These are phyloP conservation scores for Teratosphaeria pseudoeucalypti DNA, from an alignment of 2,329 filamentous ascomycete species.

Conservation along the genomic window DNA sequence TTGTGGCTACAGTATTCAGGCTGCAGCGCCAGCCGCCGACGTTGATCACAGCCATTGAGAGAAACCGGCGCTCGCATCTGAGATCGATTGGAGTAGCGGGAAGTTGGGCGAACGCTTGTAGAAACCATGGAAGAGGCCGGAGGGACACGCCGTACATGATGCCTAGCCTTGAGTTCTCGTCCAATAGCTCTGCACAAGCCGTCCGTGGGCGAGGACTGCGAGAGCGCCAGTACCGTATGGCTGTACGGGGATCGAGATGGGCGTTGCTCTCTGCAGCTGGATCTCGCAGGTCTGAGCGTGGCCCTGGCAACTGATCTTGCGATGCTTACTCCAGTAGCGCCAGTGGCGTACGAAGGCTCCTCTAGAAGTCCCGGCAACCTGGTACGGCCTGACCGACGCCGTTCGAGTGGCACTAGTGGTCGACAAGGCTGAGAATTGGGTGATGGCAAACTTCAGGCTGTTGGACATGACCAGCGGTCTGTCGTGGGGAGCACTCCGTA, in stretches of 20 bases:
- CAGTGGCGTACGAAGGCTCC: neutral
- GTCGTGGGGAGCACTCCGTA: neutral
- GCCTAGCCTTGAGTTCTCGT: too few species aligned
- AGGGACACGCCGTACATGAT: too few species aligned
- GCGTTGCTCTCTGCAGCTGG: neutral
- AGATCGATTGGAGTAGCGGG: too few species aligned
- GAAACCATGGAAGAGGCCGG: too few species aligned
- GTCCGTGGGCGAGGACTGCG: neutral
- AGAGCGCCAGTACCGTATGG: too few species aligned
- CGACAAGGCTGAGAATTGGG: neutral
- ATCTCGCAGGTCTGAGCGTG: neutral
- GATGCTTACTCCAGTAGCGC: neutral
- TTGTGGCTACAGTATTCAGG: neutral
- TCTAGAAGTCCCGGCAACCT: neutral
- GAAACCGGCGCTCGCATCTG: too few species aligned
- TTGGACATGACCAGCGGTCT: neutral
- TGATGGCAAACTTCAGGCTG: neutral
- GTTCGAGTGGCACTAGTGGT: neutral
- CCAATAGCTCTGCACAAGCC: neutral
- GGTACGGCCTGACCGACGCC: neutral
- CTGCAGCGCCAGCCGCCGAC: neutral
- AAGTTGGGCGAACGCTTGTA: too few species aligned
- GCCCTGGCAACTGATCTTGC: neutral
- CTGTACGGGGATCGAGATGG: neutral
- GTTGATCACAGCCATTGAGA: neutral